Conservation (phyloP, 352 stramenopile species). For the Pythium inflatum region DNA sequence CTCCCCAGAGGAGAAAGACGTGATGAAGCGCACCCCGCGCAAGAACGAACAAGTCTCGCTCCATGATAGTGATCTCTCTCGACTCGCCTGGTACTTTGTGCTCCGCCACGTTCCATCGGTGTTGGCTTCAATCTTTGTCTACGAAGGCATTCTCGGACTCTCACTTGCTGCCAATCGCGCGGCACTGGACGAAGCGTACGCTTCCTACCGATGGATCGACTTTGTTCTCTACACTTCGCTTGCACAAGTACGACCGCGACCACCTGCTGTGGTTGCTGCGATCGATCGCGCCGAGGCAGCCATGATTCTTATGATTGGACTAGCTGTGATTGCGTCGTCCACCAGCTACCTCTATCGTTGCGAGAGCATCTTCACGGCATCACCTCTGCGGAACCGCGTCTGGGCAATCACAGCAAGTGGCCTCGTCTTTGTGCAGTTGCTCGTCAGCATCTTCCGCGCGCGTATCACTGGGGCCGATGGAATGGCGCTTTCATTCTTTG, state of each 20-base stretch:
- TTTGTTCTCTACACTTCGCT: constrained; percentile 61
- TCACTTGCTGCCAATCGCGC: constrained; percentile 51
- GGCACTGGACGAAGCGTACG: constrained; percentile 32
- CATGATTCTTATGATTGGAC: constrained; percentile 70
- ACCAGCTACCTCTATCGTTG: constrained; percentile 77
- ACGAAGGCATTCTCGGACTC: constrained; percentile 72
- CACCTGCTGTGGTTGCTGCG: constrained; percentile 50
- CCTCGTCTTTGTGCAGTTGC: constrained; percentile 55
- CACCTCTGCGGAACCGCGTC: constrained; percentile 72
- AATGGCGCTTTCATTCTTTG: constrained; percentile 55
- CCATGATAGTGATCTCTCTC: constrained; percentile 52
- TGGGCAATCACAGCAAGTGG: constrained; percentile 50
- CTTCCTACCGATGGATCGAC: constrained; percentile 58
- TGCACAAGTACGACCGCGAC: constrained; percentile 52
- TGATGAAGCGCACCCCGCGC: constrained; percentile 85
- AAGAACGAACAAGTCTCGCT: constrained; percentile 83
- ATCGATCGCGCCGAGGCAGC: constrained; percentile 75
- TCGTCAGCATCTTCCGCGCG: constrained; percentile 48
- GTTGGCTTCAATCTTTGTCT: constrained; percentile 61
- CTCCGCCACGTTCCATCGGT: constrained; percentile 68
- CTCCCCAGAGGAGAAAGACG: constrained; percentile 62
- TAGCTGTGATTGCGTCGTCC: constrained; percentile 74
- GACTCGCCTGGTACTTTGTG: constrained; percentile 72
- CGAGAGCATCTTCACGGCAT: constrained; percentile 70
- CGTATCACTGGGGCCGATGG: constrained; percentile 54